These are phyloP conservation scores for Hortiboletus campestris DNA, from an alignment of 768 basidiomycete genomes.

Conservation along the genomic window DNA sequence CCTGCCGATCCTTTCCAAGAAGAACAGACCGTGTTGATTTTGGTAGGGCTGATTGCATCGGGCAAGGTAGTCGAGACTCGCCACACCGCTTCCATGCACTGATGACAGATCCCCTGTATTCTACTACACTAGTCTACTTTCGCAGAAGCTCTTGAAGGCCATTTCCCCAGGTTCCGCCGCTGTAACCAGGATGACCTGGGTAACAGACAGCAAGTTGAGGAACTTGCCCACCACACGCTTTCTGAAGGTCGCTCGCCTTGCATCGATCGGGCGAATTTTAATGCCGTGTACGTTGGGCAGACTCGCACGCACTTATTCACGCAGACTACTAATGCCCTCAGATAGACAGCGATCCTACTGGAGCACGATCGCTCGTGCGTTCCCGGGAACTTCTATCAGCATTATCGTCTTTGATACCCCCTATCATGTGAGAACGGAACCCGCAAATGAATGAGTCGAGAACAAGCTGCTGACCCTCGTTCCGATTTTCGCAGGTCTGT, in stretches of 20 bases:
- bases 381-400: conserved; percentile 62
- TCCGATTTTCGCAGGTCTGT: conserved; percentile 48
- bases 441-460: not conserved
- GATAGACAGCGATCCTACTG: conserved; percentile 69
- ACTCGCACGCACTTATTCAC: not conserved
- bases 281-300: conserved; percentile 49
- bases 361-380: conserved; percentile 69
- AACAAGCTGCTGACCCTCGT: conserved; percentile 11
- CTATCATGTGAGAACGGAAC: conserved; percentile 54
- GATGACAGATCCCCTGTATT: not conserved
- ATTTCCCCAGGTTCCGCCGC: conserved; percentile 60
- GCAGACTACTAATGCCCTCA: not conserved
- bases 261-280: conserved; percentile 77
- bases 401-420: conserved; percentile 78
- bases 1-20: conserved; percentile 23
- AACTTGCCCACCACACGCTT: conserved; percentile 51
- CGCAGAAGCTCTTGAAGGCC: conserved; percentile 61
- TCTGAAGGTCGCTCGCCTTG: conserved; percentile 66
- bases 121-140: conserved; percentile 50
- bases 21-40: conserved; percentile 58
- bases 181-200: conserved; percentile 85
- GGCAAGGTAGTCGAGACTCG: conserved; percentile 52
- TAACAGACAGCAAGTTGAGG: conserved; percentile 61
- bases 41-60: conserved; percentile 72
- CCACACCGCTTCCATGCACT: conserved; percentile 3